A percentile compares a stretch with the other conserved stretches of the same genome.
phyloP scores from a whole-genome alignment of 441 rosid species.

The Cnidoscolus chayamansa region DNA sequence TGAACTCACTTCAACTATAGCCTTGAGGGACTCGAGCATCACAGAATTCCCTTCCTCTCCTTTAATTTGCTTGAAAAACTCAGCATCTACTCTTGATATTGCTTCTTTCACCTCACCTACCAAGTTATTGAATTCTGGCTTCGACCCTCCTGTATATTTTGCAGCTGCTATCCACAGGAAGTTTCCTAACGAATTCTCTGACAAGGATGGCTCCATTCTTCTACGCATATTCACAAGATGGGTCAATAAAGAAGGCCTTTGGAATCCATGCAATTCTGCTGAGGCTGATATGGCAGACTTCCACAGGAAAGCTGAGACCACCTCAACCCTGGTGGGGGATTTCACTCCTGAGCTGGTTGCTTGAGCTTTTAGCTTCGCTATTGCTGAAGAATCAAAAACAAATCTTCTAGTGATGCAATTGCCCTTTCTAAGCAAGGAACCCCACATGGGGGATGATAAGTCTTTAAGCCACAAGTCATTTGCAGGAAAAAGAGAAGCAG shows the following conservation, averaged over 20 bases:
- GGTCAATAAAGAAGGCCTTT: conserved; percentile 22
- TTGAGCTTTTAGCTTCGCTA: conserved; percentile 32
- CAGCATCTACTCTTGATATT: conserved; percentile 33
- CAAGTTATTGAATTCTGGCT: conserved; percentile 25
- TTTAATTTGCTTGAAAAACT: conserved; percentile 29
- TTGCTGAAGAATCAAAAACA: conserved; percentile 36
- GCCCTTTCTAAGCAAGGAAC: conserved; percentile 23
- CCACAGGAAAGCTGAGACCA: conserved; percentile 38
- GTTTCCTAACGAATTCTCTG: conserved; percentile 35
- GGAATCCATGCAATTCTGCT: conserved; percentile 11
- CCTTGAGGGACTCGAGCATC: conserved; percentile 26
- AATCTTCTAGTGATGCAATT: conserved; percentile 42
- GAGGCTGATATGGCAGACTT: conserved; percentile 24
- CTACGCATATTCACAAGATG: conserved; percentile 38
- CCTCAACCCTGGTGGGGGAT: conserved; percentile 34
- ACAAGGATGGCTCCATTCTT: conserved; percentile 22
- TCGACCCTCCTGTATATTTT: conserved; percentile 8
- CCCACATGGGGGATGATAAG: background rate
- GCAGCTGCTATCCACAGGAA: conserved; percentile 38
- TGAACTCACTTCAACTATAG: conserved; percentile 11
- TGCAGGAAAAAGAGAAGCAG: conserved; percentile 37
- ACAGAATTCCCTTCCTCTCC: conserved; percentile 20
- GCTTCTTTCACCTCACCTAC: conserved; percentile 32
- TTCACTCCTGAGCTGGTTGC: conserved; percentile 17
- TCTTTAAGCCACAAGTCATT: conserved; percentile 40